Percentiles rank a stretch among this genome's conserved stretches.
These are phyloP conservation scores for Penicillium argentinense DNA, from an alignment of 495 filamentous ascomycete species.

Conservation along the genomic window DNA sequence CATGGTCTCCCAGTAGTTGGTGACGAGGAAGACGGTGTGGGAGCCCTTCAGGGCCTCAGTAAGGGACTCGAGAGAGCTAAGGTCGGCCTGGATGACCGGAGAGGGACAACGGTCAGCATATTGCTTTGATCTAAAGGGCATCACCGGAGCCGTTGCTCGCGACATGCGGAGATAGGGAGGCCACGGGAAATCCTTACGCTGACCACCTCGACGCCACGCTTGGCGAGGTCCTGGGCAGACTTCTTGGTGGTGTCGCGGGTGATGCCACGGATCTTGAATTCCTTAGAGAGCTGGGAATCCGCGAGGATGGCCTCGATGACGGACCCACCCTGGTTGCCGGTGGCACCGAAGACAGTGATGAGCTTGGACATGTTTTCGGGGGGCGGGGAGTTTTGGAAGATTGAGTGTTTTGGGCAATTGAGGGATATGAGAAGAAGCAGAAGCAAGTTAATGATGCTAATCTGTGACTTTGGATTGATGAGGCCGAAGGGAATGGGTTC, in stretches of 20 bases:
- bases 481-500: no score
- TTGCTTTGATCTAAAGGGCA: no score
- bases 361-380: slow-evolving; percentile 31
- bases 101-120: not conserved
- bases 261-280: slow-evolving; percentile 41
- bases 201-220: slow-evolving; percentile 22
- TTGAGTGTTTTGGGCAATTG: not conserved
- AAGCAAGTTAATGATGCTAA: no score
- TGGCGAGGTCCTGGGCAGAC: slow-evolving; percentile 24
- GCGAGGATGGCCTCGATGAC: slow-evolving; percentile 25
- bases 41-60: slow-evolving; percentile 33
- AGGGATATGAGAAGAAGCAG: no score
- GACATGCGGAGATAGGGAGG: no score
- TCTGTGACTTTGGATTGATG: no score
- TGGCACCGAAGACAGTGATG: slow-evolving; percentile 49
- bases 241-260: slow-evolving; percentile 26
- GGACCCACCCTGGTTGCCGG: slow-evolving; percentile 37
- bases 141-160: no score
- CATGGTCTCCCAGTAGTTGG: slow-evolving; percentile 25
- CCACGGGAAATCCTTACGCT: slow-evolving; percentile 20
- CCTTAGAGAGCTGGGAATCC: slow-evolving; percentile 24
- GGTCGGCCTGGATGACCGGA: slow-evolving; percentile 44
- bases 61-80: slow-evolving; percentile 48
- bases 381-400: not conserved
- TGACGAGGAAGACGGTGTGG: slow-evolving; percentile 32